A percentile compares a stretch with the other conserved stretches of the same genome.
phyloP scores from a whole-genome alignment of 2,329 filamentous ascomycete genomes.

The Fonsecaea multimorphosa region DNA sequence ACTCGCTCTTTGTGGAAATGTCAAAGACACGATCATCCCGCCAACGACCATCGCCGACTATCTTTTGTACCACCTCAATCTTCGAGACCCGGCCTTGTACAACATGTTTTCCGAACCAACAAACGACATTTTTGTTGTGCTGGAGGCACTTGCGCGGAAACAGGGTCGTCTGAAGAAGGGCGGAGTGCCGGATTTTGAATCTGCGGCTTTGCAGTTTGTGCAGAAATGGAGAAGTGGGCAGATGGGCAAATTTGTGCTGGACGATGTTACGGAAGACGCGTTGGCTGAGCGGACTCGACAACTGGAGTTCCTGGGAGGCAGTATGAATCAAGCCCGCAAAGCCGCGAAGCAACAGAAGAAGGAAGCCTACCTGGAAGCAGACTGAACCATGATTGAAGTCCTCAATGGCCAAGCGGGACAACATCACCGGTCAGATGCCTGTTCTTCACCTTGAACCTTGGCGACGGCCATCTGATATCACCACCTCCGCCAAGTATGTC shows the following conservation, averaged over 20 bases:
- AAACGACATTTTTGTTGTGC: slow-evolving; percentile 78
- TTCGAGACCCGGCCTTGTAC: slow-evolving; percentile 68
- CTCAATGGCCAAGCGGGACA: not conserved
- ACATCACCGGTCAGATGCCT: not conserved
- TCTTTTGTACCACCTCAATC: slow-evolving; percentile 83
- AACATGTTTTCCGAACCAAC: slow-evolving; percentile 71
- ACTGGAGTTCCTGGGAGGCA: slow-evolving; percentile 45
- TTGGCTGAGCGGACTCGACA: slow-evolving; percentile 55
- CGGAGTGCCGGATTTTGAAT: slow-evolving; percentile 71
- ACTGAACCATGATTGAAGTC: slow-evolving; percentile 5
- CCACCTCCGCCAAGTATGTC: not conserved
- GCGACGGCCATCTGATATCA: not conserved
- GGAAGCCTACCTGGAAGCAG: slow-evolving; percentile 33
- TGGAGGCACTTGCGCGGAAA: slow-evolving; percentile 72
- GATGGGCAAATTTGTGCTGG: slow-evolving; percentile 78
- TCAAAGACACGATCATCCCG: slow-evolving; percentile 85
- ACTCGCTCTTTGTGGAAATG: slow-evolving; percentile 85
- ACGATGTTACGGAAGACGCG: slow-evolving; percentile 70
- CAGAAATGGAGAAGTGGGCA: slow-evolving; percentile 80
- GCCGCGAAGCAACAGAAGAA: slow-evolving; percentile 43
- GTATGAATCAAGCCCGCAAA: slow-evolving; percentile 53
- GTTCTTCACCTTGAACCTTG: not conserved
- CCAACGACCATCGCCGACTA: slow-evolving; percentile 85
- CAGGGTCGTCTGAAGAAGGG: slow-evolving; percentile 79
- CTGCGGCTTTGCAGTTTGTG: slow-evolving; percentile 78